Evolutionary conservation across 2,329 filamentous ascomycete species (phyloP).

Genomic region (Pestalotiopsis sp.): DNA sequence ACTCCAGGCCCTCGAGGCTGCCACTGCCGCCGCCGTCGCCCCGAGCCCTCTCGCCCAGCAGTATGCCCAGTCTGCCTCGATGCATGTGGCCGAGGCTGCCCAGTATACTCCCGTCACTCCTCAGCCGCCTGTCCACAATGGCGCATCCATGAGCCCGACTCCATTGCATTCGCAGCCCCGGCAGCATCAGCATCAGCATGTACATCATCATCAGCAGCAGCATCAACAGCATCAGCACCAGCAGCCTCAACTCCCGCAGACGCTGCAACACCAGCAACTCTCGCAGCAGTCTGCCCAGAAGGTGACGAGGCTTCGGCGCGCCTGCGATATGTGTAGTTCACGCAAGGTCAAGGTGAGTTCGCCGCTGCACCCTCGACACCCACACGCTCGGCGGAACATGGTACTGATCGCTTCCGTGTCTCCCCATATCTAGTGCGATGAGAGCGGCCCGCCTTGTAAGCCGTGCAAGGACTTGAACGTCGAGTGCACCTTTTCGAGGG

Average conservation of each 20-base stretch:
- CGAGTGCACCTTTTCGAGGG: slow-evolving; percentile 58
- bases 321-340: slow-evolving; percentile 64
- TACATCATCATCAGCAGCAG: background rate
- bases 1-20: slow-evolving; percentile 10
- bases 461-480: slow-evolving; percentile 59
- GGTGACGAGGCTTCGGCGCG: slow-evolving; percentile 57
- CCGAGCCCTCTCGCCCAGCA: slow-evolving; percentile 27
- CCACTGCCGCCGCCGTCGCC: slow-evolving; percentile 5
- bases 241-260: background rate
- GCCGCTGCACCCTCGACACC: background rate
- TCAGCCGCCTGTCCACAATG: background rate
- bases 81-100: slow-evolving; percentile 28
- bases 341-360: slow-evolving; percentile 57
- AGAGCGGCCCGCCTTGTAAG: slow-evolving; percentile 55
- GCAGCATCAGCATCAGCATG: background rate
- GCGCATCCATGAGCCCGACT: slow-evolving; percentile 1
- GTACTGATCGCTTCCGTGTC: background rate
- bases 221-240: background rate
- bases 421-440: slow-evolving; percentile 46
- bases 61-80: slow-evolving; percentile 33
- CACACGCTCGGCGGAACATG: background rate
- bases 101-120: slow-evolving; percentile 5
- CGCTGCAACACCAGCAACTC: background rate
- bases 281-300: slow-evolving; percentile 33
- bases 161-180: background rate